Evolutionary conservation across 208 protist species (phyloP).

Genomic region (Perkinsela sp.): DNA sequence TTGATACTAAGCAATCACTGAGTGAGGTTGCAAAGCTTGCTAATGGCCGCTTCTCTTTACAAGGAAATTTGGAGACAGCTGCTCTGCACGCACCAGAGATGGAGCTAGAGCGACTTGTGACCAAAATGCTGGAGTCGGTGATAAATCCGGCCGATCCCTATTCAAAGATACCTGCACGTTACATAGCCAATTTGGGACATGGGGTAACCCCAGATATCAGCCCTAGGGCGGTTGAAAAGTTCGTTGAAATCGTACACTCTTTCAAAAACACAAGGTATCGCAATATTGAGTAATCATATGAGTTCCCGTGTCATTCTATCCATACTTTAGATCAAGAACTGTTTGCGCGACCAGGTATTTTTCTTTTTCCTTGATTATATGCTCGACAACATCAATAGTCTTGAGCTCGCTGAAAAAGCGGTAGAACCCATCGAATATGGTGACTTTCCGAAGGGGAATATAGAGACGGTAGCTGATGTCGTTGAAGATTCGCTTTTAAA

Average conservation of each 20-base stretch:
- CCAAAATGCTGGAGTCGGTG: constrained; percentile 6
- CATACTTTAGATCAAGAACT: no score
- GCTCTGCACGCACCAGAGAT: constrained; percentile 6
- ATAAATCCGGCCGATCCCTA: constrained; percentile 8
- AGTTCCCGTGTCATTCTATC: not conserved
- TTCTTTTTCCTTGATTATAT: no score
- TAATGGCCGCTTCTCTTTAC: constrained; percentile 3
- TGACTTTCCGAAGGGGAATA: no score
- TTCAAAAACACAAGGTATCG: not conserved
- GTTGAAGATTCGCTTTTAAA: no score
- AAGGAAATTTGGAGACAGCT: constrained; percentile 13
- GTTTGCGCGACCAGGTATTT: no score
- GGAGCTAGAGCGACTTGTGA: constrained; percentile 1
- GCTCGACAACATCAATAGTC: no score
- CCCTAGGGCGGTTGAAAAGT: not conserved
- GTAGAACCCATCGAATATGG: no score
- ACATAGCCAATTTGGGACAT: constrained; percentile 60
- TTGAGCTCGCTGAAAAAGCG: no score
- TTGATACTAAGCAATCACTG: constrained; percentile 37
- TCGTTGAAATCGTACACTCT: not conserved
- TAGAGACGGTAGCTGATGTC: no score
- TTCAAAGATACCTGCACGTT: constrained; percentile 10
- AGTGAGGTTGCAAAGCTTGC: constrained; percentile 1
- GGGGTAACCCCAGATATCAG: constrained; percentile 3
- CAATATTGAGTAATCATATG: not conserved